These are phyloP conservation scores for Lasiosphaeriaceae sp. DNA, from an alignment of 495 filamentous ascomycete species.

Conservation along the genomic window DNA sequence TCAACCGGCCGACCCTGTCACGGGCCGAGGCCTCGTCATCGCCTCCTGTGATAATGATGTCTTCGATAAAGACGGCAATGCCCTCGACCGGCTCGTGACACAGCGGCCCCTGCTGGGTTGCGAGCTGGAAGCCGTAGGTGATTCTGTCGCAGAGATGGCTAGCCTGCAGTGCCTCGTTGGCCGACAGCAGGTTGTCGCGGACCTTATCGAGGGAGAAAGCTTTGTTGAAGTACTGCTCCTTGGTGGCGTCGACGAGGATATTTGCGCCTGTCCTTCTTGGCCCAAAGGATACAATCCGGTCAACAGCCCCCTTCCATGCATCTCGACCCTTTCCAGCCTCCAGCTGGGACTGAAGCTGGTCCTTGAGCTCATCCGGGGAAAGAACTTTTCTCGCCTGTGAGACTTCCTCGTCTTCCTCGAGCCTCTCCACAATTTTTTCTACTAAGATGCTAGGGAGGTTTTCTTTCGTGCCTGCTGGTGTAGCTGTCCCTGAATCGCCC, in stretches of 20 bases:
- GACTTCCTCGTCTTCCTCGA: constrained; percentile 42
- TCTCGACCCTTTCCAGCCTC: constrained; percentile 63
- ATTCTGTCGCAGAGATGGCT: constrained; percentile 85
- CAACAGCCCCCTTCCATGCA: constrained; percentile 70
- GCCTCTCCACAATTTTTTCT: constrained; percentile 17
- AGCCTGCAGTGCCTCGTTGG: constrained; percentile 55
- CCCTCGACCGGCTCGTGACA: constrained; percentile 94
- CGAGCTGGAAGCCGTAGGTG: constrained; percentile 87
- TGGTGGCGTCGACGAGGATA: constrained; percentile 80
- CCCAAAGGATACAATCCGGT: constrained; percentile 85
- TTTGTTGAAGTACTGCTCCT: constrained; percentile 65
- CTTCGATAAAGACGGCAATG: constrained; percentile 85
- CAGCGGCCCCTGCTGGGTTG: constrained; percentile 83
- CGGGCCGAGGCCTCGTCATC: constrained; percentile 55
- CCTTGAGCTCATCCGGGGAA: constrained; percentile 69
- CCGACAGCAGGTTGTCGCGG: constrained; percentile 18
- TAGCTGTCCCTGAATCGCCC: constrained; percentile 28
- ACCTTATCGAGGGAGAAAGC: constrained; percentile 54
- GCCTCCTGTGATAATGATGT: constrained; percentile 54
- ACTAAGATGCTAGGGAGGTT: constrained; percentile 17
- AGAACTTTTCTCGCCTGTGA: constrained; percentile 52
- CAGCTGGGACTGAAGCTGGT: constrained; percentile 64
- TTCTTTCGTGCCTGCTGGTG: constrained; percentile 39
- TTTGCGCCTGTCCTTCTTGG: constrained; percentile 84
- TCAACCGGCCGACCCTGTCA: constrained; percentile 74